phyloP scores from a whole-genome alignment of 129 eudicot genomes.

The Cynara cardunculus region DNA sequence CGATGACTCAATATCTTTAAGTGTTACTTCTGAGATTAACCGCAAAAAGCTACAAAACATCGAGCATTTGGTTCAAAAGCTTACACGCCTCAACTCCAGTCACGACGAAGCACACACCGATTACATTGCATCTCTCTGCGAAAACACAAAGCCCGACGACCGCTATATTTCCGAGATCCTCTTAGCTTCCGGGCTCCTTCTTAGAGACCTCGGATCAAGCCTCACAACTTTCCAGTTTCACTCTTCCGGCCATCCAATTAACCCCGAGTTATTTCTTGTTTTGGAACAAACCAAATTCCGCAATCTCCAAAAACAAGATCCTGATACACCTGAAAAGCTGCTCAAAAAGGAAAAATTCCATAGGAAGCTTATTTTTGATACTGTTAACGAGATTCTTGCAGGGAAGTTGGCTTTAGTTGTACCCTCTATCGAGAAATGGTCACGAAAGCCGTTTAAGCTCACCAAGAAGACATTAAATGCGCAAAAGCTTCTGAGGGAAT shows the following conservation, averaged over 20 bases:
- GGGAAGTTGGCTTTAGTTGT: conserved; percentile 45
- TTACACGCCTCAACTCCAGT: conserved; percentile 58
- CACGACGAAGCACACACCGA: conserved; percentile 82
- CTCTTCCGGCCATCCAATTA: conserved; percentile 79
- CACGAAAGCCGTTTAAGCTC: conserved; percentile 35
- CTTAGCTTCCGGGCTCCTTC: conserved; percentile 89
- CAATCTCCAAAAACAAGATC: conserved; percentile 37
- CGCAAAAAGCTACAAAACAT: conserved; percentile 70
- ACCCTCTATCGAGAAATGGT: conserved; percentile 38
- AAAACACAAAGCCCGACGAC: conserved; percentile 74
- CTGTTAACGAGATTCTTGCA: conserved; percentile 71
- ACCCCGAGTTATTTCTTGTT: conserved; percentile 79
- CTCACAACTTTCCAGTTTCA: conserved; percentile 70
- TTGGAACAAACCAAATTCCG: conserved; percentile 86
- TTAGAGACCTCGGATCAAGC: conserved; percentile 73
- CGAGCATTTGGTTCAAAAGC: conserved; percentile 76
- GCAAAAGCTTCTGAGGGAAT: conserved; percentile 69
- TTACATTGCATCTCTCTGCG: conserved; percentile 87
- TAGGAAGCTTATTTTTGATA: conserved; percentile 76
- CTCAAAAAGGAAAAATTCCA: conserved; percentile 50
- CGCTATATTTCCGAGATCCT: conserved; percentile 84
- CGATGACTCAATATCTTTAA: conserved; percentile 25
- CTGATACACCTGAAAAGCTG: conserved; percentile 23
- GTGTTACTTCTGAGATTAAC: conserved; percentile 49
- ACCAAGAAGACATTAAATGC: conserved; percentile 56